Evolutionary conservation across 108 stramenopile genomes (phyloP).

Genomic region (Fragilaria radians): DNA sequence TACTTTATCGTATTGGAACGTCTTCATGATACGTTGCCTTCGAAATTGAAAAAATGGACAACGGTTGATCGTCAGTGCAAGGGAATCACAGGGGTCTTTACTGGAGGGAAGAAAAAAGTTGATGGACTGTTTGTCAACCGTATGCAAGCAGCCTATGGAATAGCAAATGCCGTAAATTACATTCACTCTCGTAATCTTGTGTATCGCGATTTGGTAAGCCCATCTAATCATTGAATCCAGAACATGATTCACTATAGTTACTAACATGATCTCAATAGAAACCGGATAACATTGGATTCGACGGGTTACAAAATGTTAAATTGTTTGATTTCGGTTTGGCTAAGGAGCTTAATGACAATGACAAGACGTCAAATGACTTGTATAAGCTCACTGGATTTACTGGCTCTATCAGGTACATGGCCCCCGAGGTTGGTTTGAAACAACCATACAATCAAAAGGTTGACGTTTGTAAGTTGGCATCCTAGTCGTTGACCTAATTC

Average conservation of each 20-base stretch:
- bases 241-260: no score
- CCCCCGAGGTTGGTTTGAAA: slow-evolving; percentile 80
- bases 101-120: slow-evolving; percentile 26
- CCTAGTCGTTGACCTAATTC: no score
- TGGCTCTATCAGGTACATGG: slow-evolving; percentile 92
- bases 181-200: slow-evolving; percentile 32
- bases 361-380: slow-evolving; percentile 4
- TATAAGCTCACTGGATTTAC: slow-evolving; percentile 66
- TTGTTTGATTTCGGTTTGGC: slow-evolving; percentile 69
- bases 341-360: slow-evolving; percentile 41
- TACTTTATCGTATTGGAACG: slow-evolving; percentile 50
- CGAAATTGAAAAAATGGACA: slow-evolving; percentile 32
- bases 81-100: slow-evolving; percentile 40
- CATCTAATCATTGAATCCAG: no score
- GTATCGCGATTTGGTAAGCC: slow-evolving; percentile 49
- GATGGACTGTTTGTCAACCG: slow-evolving; percentile 26
- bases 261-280: no score
- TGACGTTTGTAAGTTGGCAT: slow-evolving; percentile 52
- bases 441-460: slow-evolving; percentile 87
- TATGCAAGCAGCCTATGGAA: slow-evolving; percentile 32
- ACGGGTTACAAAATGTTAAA: slow-evolving; percentile 37
- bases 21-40: slow-evolving; percentile 30
- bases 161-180: slow-evolving; percentile 32
- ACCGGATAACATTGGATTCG: slow-evolving; percentile 3
- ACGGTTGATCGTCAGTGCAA: slow-evolving; percentile 31